phyloP scores from a whole-genome alignment of 306 rosid species.

The Delonix regia region DNA sequence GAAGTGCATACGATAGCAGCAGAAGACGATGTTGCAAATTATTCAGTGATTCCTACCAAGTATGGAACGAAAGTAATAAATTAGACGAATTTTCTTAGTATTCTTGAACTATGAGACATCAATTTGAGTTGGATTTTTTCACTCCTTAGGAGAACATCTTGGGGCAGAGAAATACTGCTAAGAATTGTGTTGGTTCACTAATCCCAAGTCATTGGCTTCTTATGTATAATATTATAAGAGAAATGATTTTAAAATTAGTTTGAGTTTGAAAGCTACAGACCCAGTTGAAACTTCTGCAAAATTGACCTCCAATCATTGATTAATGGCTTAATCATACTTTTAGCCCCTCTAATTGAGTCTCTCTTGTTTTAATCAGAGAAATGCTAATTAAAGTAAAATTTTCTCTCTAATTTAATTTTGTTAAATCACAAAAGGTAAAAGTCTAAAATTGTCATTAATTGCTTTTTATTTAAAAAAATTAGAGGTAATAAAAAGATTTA shows the following conservation, averaged over 20 bases:
- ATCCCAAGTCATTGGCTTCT: conserved; percentile 7
- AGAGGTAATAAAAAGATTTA: too few relatives aligned
- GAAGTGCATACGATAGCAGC: conserved; percentile 14
- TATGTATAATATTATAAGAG: neutral
- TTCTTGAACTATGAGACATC: conserved; percentile 13
- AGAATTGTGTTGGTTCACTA: conserved; percentile 1
- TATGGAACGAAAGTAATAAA: conserved; percentile 22
- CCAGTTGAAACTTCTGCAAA: neutral
- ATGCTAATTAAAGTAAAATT: neutral
- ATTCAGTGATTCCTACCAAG: neutral
- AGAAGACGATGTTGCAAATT: conserved; percentile 15
- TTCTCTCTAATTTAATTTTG: neutral
- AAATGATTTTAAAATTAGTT: neutral
- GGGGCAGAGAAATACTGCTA: neutral
- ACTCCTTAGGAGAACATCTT: conserved; percentile 7
- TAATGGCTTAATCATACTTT: neutral
- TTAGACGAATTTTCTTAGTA: conserved; percentile 20
- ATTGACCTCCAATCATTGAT: neutral
- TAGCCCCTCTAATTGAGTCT: neutral
- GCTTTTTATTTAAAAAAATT: neutral
- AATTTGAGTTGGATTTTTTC: conserved; percentile 22
- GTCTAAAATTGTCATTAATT: neutral
- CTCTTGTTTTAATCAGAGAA: neutral
- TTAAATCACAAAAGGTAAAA: neutral
- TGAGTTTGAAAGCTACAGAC: neutral